Evolutionary conservation across 345 rosid genomes (phyloP).

Genomic region (Salix suchowensis): DNA sequence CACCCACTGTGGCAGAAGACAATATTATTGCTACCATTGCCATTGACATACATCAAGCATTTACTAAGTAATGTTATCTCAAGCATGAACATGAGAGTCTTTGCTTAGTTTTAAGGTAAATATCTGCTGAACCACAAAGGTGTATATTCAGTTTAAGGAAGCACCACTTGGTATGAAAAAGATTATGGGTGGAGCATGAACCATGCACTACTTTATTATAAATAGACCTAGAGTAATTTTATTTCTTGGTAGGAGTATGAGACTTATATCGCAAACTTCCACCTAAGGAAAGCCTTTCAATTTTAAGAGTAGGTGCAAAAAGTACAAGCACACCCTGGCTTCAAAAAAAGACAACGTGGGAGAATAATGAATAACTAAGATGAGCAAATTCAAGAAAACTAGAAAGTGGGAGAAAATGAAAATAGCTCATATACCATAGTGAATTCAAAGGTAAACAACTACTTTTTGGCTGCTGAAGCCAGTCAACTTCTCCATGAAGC

Average conservation of each 20-base stretch:
- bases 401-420: background rate
- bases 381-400: background rate
- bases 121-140: background rate
- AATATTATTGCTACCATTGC: background rate
- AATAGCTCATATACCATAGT: background rate
- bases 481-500: background rate
- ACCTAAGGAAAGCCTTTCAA: background rate
- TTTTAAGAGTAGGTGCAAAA: background rate
- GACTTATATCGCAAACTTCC: background rate
- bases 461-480: background rate
- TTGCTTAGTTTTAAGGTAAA: background rate
- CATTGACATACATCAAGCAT: background rate
- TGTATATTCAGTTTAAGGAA: background rate
- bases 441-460: background rate
- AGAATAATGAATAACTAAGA: background rate
- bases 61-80: background rate
- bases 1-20: too few species aligned
- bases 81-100: background rate
- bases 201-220: background rate
- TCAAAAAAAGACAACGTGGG: background rate
- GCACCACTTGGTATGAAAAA: background rate
- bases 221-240: background rate
- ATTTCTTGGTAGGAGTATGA: background rate
- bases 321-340: background rate
- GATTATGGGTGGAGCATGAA: background rate